Conservation (phyloP, 2,329 filamentous ascomycete species). For the Corynespora cassiicola region DNA sequence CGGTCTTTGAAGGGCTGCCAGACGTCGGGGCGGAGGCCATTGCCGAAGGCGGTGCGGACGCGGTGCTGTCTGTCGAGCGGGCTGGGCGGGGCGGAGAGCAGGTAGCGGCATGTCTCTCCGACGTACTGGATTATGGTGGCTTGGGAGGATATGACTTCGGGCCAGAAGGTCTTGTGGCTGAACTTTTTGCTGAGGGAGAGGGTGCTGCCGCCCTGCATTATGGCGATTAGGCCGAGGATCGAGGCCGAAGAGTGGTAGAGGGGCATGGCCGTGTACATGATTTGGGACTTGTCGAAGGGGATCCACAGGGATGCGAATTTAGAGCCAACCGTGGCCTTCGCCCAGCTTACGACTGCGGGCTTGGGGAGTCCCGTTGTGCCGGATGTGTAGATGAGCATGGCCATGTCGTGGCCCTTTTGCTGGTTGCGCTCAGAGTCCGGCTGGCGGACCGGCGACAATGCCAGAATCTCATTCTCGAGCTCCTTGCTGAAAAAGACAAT, state of each 20-base stretch:
- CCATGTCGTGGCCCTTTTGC: conserved; percentile 36
- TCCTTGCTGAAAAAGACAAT: conserved; percentile 39
- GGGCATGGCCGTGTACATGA: conserved; percentile 48
- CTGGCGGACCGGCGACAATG: conserved; percentile 34
- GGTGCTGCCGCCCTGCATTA: conserved; percentile 34
- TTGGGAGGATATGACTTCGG: conserved; percentile 40
- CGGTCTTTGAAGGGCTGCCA: conserved; percentile 49
- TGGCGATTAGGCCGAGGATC: conserved; percentile 32
- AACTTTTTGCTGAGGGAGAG: conserved; percentile 38
- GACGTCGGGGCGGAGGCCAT: conserved; percentile 50
- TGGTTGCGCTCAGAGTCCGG: conserved; percentile 32
- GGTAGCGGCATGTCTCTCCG: conserved; percentile 47
- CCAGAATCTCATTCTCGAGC: conserved; percentile 32
- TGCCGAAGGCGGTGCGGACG: conserved; percentile 43
- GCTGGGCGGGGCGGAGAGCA: conserved; percentile 41
- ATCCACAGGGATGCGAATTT: conserved; percentile 31
- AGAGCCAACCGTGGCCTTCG: conserved; percentile 25
- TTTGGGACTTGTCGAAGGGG: conserved; percentile 31
- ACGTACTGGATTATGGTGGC: conserved; percentile 49
- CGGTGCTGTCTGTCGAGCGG: conserved; percentile 39
- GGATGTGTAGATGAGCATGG: conserved; percentile 47
- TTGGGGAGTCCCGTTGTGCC: conserved; percentile 48
- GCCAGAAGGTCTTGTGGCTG: conserved; percentile 47
- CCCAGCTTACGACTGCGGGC: conserved; percentile 38
- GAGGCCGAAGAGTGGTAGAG: conserved; percentile 45